Percentiles rank a stretch among this genome's conserved stretches.
Evolutionary conservation across 805 yeast species (phyloP).

Genomic region (Wickerhamiella slavikovae): DNA sequence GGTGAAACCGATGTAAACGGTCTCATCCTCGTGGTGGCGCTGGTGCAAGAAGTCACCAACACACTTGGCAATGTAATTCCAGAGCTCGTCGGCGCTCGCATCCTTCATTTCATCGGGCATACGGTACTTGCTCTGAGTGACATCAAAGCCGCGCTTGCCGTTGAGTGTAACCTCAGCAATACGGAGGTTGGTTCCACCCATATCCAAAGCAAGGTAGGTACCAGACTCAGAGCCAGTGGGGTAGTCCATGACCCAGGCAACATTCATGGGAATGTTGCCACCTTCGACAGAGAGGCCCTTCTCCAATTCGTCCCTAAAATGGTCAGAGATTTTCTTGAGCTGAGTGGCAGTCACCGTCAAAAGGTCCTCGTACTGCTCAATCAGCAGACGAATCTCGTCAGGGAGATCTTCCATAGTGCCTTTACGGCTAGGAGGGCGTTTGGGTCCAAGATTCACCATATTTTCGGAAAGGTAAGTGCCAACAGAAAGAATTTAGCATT

Average conservation of each 20-base stretch:
- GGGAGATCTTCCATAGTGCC: constrained; percentile 52
- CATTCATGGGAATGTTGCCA: constrained; percentile 90
- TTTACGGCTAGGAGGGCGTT: constrained; percentile 62
- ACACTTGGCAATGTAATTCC: constrained; percentile 71
- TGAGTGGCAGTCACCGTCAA: constrained; percentile 42
- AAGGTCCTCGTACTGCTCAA: constrained; percentile 33
- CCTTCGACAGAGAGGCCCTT: constrained; percentile 49
- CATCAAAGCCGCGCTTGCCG: constrained; percentile 71
- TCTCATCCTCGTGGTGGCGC: constrained; percentile 40
- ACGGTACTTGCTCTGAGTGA: constrained; percentile 67
- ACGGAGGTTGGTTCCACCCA: constrained; percentile 94
- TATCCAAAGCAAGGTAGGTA: constrained; percentile 75
- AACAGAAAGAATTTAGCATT: too few species aligned
- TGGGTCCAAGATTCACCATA: constrained; percentile 77
- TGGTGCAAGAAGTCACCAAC: constrained; percentile 49
- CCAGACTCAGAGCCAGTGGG: constrained; percentile 89
- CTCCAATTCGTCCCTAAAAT: constrained; percentile 58
- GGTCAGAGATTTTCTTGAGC: constrained; percentile 46
- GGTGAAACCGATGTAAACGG: constrained; percentile 78
- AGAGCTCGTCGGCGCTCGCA: constrained; percentile 52
- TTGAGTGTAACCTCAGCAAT: constrained; percentile 70
- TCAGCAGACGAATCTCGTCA: constrained; percentile 34
- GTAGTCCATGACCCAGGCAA: constrained; percentile 86
- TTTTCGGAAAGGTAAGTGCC: constrained; percentile 5
- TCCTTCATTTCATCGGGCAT: constrained; percentile 65